Conservation (phyloP, 345 rosid species). For the Tarenaya hassleriana region DNA sequence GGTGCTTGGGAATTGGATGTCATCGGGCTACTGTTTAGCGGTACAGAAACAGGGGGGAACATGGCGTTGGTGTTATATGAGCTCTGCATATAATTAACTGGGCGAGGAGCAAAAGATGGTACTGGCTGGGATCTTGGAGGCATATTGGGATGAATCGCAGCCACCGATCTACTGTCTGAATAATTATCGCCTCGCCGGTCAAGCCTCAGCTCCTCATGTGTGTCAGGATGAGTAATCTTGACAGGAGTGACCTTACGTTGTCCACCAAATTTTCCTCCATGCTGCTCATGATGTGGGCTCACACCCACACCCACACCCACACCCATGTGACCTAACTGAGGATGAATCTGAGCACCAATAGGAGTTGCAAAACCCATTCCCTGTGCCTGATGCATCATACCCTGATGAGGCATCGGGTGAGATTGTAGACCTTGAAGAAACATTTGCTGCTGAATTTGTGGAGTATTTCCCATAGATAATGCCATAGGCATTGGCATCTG, state of each 20-base stretch:
- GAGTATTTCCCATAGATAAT: constrained; percentile 57
- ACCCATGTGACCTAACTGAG: constrained; percentile 64
- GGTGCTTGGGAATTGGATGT: constrained; percentile 48
- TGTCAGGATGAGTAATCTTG: constrained; percentile 89
- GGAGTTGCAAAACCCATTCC: constrained; percentile 57
- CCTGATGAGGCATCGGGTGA: constrained; percentile 70
- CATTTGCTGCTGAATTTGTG: constrained; percentile 62
- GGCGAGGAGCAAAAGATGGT: constrained; percentile 49
- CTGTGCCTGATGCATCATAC: constrained; percentile 82
- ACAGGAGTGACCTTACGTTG: constrained; percentile 58
- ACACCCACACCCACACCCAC: constrained; percentile 67
- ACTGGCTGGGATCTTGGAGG: constrained; percentile 64
- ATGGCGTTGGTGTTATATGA: constrained; percentile 35
- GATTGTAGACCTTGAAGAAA: constrained; percentile 63
- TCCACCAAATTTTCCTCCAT: constrained; percentile 62
- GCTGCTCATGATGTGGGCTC: constrained; percentile 58
- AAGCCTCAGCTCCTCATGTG: constrained; percentile 91
- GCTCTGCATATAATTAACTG: constrained; percentile 44
- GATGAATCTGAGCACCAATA: constrained; percentile 56
- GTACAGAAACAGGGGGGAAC: constrained; percentile 43
- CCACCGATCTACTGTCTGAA: constrained; percentile 50
- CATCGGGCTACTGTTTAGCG: constrained; percentile 52
- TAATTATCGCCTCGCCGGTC: constrained; percentile 54
- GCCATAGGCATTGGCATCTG: constrained; percentile 72
- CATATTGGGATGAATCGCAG: constrained; percentile 47